Conservation (phyloP, 2,329 filamentous ascomycete species). For the Elsinoe arachidis region DNA sequence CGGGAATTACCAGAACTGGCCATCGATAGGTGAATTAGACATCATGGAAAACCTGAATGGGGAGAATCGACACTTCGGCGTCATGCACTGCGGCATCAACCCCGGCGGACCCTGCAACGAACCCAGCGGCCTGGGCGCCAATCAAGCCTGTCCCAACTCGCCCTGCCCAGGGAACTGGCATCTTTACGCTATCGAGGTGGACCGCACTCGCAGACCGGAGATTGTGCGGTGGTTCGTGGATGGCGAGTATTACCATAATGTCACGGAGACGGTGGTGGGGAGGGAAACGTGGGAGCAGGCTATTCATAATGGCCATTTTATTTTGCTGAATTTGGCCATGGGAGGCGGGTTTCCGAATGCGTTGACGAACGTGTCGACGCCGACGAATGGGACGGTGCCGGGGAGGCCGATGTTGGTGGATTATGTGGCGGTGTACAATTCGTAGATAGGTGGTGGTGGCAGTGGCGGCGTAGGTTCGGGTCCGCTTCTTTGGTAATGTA, state of each 20-base stretch:
- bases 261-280: slow-evolving; percentile 19
- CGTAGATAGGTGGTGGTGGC: no score
- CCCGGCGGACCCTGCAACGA: slow-evolving; percentile 28
- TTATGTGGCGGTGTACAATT: no score
- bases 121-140: slow-evolving; percentile 20
- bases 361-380: no score
- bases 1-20: slow-evolving; percentile 22
- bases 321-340: slow-evolving; percentile 26
- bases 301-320: slow-evolving; percentile 21
- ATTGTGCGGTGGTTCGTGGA: slow-evolving; percentile 23
- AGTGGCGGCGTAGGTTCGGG: no score
- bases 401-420: no score
- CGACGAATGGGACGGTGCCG: no score
- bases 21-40: slow-evolving; percentile 24
- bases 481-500: no score
- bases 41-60: slow-evolving; percentile 27
- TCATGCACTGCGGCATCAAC: slow-evolving; percentile 24
- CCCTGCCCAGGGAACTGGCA: slow-evolving; percentile 23
- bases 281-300: slow-evolving; percentile 20
- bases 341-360: slow-evolving; percentile 24
- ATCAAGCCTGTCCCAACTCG: slow-evolving; percentile 13
- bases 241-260: slow-evolving; percentile 17
- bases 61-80: slow-evolving; percentile 18
- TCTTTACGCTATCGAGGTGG: slow-evolving; percentile 25
- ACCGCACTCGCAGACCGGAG: slow-evolving; percentile 20